Conservation (phyloP, 2,329 filamentous ascomycete species). For the Nothophoma quercina region DNA sequence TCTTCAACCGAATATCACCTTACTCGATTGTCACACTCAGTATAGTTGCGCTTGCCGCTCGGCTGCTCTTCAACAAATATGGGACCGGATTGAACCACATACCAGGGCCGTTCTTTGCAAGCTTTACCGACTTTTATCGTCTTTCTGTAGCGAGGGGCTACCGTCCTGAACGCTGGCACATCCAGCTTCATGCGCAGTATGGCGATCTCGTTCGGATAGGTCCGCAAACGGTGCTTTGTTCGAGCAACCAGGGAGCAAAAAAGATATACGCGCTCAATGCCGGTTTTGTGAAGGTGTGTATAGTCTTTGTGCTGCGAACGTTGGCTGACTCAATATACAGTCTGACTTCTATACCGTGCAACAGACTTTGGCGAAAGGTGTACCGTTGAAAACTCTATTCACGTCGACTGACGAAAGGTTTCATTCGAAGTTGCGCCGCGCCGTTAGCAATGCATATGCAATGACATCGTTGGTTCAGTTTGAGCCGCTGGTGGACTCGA, state of each 20-base stretch:
- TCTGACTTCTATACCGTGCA: conserved; percentile 42
- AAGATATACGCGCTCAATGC: conserved; percentile 22
- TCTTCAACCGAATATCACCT: neutral
- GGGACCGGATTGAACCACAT: conserved; percentile 39
- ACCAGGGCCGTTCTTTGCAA: conserved; percentile 73
- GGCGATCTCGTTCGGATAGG: conserved; percentile 80
- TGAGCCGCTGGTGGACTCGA: conserved; percentile 35
- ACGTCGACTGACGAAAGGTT: conserved; percentile 51
- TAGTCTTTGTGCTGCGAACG: neutral
- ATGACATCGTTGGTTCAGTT: conserved; percentile 48
- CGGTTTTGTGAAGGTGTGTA: conserved; percentile 23
- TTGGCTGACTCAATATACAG: conserved; percentile 7
- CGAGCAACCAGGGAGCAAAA: conserved; percentile 64
- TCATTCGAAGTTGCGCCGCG: conserved; percentile 44
- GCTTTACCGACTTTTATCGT: conserved; percentile 73
- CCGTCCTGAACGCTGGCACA: conserved; percentile 50
- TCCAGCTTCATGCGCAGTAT: conserved; percentile 70
- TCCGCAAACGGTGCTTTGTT: conserved; percentile 79
- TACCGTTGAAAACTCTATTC: conserved; percentile 38
- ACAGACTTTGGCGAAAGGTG: conserved; percentile 31
- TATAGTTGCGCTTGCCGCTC: neutral
- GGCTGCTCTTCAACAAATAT: conserved; percentile 6
- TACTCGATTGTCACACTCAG: neutral
- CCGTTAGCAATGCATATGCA: conserved; percentile 51
- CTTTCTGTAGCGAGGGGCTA: conserved; percentile 71